These are phyloP conservation scores for Termitomyces sp. DNA, from an alignment of 768 basidiomycete species.

Conservation along the genomic window DNA sequence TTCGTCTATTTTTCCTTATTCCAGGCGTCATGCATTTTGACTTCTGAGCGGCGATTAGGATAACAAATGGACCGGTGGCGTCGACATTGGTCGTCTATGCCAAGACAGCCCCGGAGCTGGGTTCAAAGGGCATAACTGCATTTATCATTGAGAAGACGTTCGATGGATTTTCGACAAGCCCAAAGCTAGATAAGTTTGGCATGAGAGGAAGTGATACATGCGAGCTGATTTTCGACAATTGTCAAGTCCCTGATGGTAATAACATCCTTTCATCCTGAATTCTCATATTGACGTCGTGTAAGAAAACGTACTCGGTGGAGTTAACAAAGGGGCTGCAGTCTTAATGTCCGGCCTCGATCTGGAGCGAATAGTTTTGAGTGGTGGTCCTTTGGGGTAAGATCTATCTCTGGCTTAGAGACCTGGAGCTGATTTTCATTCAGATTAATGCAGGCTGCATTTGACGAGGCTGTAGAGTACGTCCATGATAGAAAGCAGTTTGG, in stretches of 20 bases:
- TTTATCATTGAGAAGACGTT: slow-evolving; percentile 86
- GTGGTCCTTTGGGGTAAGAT: slow-evolving; percentile 81
- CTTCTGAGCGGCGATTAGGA: slow-evolving; percentile 44
- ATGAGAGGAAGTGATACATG: slow-evolving; percentile 97
- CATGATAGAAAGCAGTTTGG: slow-evolving; percentile 93
- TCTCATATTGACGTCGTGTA: slow-evolving; percentile 9
- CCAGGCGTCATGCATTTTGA: neutral
- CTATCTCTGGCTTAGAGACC: slow-evolving; percentile 2
- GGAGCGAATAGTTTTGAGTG: slow-evolving; percentile 86
- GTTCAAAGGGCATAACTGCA: slow-evolving; percentile 86
- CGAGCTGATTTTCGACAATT: slow-evolving; percentile 88
- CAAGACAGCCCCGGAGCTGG: slow-evolving; percentile 71
- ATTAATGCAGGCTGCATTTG: slow-evolving; percentile 92
- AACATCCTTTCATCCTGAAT: slow-evolving; percentile 3
- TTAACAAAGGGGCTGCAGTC: slow-evolving; percentile 78
- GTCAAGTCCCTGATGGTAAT: slow-evolving; percentile 80
- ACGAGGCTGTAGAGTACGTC: slow-evolving; percentile 82
- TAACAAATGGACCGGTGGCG: slow-evolving; percentile 90
- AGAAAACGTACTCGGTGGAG: slow-evolving; percentile 82
- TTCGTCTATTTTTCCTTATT: slow-evolving; percentile 26
- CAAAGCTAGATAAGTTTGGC: slow-evolving; percentile 92
- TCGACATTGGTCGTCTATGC: slow-evolving; percentile 93
- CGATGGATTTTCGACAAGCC: slow-evolving; percentile 81
- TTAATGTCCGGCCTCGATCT: slow-evolving; percentile 94
- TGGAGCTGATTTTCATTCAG: slow-evolving; percentile 27